These are phyloP conservation scores for Hypoxylon sp. DNA, from an alignment of 2,329 filamentous ascomycete species.

Conservation along the genomic window DNA sequence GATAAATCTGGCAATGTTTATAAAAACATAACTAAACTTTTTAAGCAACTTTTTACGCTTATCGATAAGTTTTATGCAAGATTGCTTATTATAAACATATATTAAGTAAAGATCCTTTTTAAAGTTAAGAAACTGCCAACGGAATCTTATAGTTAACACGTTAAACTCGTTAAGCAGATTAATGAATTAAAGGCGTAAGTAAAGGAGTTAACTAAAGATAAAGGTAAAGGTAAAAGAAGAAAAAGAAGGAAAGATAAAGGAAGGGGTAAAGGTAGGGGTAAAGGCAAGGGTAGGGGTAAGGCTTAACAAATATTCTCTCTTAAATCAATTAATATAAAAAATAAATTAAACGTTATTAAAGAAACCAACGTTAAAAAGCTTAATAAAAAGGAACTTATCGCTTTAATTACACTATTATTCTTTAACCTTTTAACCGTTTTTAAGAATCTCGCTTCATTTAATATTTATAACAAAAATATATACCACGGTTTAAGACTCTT, in stretches of 20 bases:
- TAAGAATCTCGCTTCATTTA: background rate
- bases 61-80: background rate
- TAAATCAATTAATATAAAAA: too few species aligned
- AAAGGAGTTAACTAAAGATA: background rate
- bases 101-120: background rate
- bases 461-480: background rate
- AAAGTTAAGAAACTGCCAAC: background rate
- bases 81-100: background rate
- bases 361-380: too few species aligned
- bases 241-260: background rate
- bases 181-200: background rate
- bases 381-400: background rate
- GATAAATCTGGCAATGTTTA: too few species aligned
- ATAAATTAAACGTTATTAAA: background rate
- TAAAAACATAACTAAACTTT: too few species aligned
- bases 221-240: background rate
- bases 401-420: background rate
- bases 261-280: too few species aligned
- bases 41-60: background rate
- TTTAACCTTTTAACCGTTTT: background rate
- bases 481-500: background rate
- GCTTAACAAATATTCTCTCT: too few species aligned
- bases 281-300: too few species aligned
- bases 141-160: background rate
- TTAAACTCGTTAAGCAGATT: background rate